These are phyloP conservation scores for Agaricus blazei DNA, from an alignment of 768 basidiomycete genomes.

Conservation along the genomic window DNA sequence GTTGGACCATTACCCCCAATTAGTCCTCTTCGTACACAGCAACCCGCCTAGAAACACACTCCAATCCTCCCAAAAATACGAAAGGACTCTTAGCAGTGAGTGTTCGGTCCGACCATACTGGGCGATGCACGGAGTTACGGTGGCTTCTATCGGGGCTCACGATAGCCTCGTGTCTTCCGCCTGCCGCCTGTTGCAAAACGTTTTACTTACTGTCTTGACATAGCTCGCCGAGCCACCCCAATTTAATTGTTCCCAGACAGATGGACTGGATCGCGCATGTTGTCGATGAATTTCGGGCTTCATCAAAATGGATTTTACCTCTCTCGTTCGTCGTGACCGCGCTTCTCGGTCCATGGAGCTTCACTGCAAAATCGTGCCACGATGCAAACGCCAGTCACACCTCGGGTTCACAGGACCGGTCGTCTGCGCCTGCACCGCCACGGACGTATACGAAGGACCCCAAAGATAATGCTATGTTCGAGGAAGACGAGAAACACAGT, in stretches of 20 bases:
- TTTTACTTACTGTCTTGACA: neutral
- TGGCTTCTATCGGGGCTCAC: neutral
- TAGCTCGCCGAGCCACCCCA: neutral
- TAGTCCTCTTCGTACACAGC: neutral
- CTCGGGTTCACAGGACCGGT: neutral
- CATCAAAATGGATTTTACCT: conserved; percentile 1
- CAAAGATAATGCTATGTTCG: neutral
- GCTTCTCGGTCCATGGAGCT: neutral
- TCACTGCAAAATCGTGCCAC: neutral
- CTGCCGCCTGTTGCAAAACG: neutral
- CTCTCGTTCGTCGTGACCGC: neutral
- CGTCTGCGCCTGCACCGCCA: neutral
- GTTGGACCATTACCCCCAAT: neutral
- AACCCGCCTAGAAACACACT: neutral
- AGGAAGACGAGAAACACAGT: neutral
- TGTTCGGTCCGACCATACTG: neutral
- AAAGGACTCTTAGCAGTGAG: neutral
- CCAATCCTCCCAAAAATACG: neutral
- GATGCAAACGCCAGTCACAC: neutral
- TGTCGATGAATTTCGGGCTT: neutral
- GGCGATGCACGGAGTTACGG: neutral
- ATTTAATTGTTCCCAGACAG: neutral
- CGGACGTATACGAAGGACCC: neutral
- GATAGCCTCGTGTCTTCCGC: neutral
- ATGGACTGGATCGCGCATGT: neutral